Percentiles rank a stretch among this genome's conserved stretches.
phyloP scores from a whole-genome alignment of 768 basidiomycete species.

The Cantharellus cinnabarinus region DNA sequence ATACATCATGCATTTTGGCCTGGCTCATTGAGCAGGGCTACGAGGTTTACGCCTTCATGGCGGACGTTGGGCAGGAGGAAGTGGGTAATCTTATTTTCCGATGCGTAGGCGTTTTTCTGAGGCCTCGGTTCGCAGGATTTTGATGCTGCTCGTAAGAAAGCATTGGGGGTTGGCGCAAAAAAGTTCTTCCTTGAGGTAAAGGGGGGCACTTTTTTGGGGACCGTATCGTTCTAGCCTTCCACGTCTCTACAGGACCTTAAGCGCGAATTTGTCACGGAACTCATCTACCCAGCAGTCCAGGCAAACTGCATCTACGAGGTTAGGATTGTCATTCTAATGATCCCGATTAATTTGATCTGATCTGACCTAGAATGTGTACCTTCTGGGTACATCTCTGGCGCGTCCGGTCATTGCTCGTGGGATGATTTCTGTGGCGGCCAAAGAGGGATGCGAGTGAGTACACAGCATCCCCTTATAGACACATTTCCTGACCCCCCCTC shows the following conservation, averaged over 20 bases:
- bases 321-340: conserved; percentile 5
- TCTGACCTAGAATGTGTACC: conserved; percentile 60
- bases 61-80: conserved; percentile 85
- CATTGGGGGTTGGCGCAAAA: conserved; percentile 77
- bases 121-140: conserved; percentile 44
- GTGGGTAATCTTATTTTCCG: conserved; percentile 17
- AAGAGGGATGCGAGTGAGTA: conserved; percentile 86
- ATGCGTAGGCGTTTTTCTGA: not conserved
- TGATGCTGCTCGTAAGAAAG: conserved; percentile 75
- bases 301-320: conserved; percentile 99
- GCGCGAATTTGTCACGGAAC: conserved; percentile 83
- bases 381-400: conserved; percentile 92
- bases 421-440: conserved; percentile 85
- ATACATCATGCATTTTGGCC: conserved; percentile 96
- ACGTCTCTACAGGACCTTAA: conserved; percentile 50
- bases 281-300: conserved; percentile 96
- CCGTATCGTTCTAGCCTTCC: not conserved
- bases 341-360: not conserved
- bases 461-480: not conserved
- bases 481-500: not conserved
- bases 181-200: conserved; percentile 80
- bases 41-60: conserved; percentile 94
- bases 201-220: not conserved
- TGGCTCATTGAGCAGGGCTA: conserved; percentile 99
- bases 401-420: conserved; percentile 97